A percentile compares a stretch with the other conserved stretches of the same genome.
Evolutionary conservation across 2,329 filamentous ascomycete species (phyloP).

Genomic region (Cercospora canescens): DNA sequence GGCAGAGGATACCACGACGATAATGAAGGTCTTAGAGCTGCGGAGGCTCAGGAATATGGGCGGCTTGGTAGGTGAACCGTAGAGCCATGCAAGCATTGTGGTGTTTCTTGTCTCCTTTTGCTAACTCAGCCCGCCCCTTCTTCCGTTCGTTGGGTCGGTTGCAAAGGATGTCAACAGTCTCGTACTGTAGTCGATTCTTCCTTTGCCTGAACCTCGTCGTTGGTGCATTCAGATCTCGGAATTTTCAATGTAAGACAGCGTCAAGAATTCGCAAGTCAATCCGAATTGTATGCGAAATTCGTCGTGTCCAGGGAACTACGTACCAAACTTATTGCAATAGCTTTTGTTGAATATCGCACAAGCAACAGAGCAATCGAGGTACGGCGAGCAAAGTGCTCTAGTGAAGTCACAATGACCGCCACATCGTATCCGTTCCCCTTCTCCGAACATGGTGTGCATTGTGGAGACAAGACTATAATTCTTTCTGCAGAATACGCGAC

Average conservation of each 20-base stretch:
- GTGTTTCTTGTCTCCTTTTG: not conserved
- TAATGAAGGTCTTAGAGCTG: conserved; percentile 39
- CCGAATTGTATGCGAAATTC: too few species aligned
- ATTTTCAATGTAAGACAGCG: too few species aligned
- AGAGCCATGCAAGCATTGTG: conserved; percentile 37
- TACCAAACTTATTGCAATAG: too few species aligned
- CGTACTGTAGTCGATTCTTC: not conserved
- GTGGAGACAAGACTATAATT: not conserved
- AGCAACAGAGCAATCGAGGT: too few species aligned
- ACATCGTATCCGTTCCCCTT: conserved; percentile 5
- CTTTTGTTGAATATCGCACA: too few species aligned
- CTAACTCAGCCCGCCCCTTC: not conserved
- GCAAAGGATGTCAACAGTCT: not conserved
- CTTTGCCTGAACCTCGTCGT: too few species aligned
- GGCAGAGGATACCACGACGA: conserved; percentile 37
- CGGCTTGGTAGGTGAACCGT: conserved; percentile 27
- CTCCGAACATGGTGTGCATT: not conserved
- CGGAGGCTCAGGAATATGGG: conserved; percentile 34
- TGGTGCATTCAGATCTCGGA: too few species aligned
- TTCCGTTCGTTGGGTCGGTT: too few species aligned
- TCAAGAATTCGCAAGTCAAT: too few species aligned
- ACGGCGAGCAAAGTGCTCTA: not conserved
- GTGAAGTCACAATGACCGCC: conserved; percentile 12
- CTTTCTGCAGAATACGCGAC: not conserved
- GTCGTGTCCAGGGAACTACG: too few species aligned